Evolutionary conservation across 2,329 filamentous ascomycete species (phyloP).

Genomic region (Monosporascus sp.): DNA sequence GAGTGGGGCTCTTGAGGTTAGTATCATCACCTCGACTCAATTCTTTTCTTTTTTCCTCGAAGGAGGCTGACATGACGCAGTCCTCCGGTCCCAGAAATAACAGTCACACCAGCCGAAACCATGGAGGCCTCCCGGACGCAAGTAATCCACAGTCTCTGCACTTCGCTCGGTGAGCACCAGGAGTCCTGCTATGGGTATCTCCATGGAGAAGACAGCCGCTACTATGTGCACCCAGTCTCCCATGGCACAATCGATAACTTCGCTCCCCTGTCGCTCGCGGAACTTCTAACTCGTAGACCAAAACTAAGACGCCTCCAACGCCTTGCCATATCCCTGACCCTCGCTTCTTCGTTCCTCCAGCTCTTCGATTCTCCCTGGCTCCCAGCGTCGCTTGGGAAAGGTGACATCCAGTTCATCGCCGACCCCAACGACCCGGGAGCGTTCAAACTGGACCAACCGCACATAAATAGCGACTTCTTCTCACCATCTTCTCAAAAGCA

Average conservation of each 20-base stretch:
- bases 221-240: slow-evolving; percentile 11
- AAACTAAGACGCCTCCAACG: slow-evolving; percentile 13
- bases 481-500: not conserved
- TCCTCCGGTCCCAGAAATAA: not conserved
- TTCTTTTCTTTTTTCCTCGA: no score
- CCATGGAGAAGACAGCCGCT: slow-evolving; percentile 9
- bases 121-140: not conserved
- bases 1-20: no score
- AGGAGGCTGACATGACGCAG: no score
- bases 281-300: slow-evolving; percentile 4
- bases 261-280: slow-evolving; percentile 6
- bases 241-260: not conserved
- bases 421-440: not conserved
- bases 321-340: slow-evolving; percentile 13
- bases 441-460: slow-evolving; percentile 9
- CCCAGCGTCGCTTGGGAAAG: slow-evolving; percentile 5
- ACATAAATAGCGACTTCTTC: slow-evolving; percentile 6
- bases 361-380: slow-evolving; percentile 20
- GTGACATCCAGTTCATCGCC: slow-evolving; percentile 13
- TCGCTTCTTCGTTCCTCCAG: slow-evolving; percentile 23
- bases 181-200: slow-evolving; percentile 12
- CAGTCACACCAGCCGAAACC: not conserved
- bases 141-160: slow-evolving; percentile 7
- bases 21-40: no score
- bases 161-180: slow-evolving; percentile 1